Conservation (phyloP, 1,284 basidiomycete genomes). For the Ganoderma lucidum region DNA sequence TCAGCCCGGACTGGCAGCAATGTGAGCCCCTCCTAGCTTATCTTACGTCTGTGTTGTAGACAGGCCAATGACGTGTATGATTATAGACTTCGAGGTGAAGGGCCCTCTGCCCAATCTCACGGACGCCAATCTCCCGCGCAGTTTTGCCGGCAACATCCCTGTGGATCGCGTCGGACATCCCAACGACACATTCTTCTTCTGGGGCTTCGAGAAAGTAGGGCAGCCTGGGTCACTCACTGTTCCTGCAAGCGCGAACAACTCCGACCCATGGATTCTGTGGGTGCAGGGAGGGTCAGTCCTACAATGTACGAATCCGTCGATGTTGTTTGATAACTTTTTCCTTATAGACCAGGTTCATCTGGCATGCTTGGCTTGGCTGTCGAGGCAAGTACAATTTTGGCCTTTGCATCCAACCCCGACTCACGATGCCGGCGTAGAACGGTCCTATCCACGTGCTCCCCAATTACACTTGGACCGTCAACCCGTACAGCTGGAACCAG, state of each 20-base stretch:
- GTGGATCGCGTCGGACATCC: constrained; percentile 68
- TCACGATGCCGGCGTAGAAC: constrained; percentile 52
- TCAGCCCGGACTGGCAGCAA: constrained; percentile 41
- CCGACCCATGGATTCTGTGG: constrained; percentile 78
- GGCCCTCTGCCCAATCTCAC: constrained; percentile 65
- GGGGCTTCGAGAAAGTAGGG: constrained; percentile 62
- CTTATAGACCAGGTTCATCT: constrained; percentile 71
- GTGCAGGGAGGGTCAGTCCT: constrained; percentile 69
- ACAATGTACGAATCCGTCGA: too few species aligned
- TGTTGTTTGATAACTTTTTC: neutral
- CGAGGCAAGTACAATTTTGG: constrained; percentile 51
- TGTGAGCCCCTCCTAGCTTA: constrained; percentile 32
- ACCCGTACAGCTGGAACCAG: constrained; percentile 63
- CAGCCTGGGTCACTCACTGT: constrained; percentile 58
- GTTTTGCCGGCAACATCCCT: constrained; percentile 73
- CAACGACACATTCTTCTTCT: constrained; percentile 77
- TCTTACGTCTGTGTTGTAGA: neutral
- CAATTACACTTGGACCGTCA: constrained; percentile 57
- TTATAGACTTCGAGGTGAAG: constrained; percentile 37
- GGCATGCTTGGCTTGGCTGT: constrained; percentile 70
- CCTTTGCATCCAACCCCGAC: neutral
- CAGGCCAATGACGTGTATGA: neutral
- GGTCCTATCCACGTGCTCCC: constrained; percentile 66
- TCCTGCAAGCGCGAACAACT: constrained; percentile 45
- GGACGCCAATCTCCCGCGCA: constrained; percentile 55